phyloP scores from a whole-genome alignment of 495 filamentous ascomycete genomes.

The Penicillium paradoxum region DNA sequence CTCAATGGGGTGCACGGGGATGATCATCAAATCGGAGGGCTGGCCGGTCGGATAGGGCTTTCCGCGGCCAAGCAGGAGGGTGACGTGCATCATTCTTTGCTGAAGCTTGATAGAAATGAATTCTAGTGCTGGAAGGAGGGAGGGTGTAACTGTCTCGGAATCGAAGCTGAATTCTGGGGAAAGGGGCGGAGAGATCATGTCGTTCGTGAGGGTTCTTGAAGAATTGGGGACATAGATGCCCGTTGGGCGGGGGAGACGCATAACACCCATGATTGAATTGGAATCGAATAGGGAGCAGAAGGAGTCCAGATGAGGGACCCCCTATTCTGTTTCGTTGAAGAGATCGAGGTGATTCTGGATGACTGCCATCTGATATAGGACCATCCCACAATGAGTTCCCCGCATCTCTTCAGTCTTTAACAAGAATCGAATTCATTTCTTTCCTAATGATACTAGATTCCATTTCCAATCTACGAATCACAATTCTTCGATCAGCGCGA shows the following conservation, averaged over 20 bases:
- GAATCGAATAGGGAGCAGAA: neutral
- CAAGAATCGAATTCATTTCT: conserved; percentile 12
- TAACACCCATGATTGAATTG: conserved; percentile 32
- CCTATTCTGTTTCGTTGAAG: conserved; percentile 3
- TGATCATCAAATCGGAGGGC: conserved; percentile 40
- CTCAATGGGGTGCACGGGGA: conserved; percentile 42
- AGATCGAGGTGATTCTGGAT: neutral
- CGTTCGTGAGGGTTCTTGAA: conserved; percentile 34
- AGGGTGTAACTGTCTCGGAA: conserved; percentile 36
- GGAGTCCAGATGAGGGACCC: neutral
- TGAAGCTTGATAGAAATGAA: conserved; percentile 47
- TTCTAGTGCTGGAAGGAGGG: conserved; percentile 43
- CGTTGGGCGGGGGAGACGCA: conserved; percentile 40
- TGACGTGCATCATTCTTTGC: conserved; percentile 44
- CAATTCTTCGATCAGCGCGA: conserved; percentile 2
- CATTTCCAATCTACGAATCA: conserved; percentile 10
- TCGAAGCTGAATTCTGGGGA: conserved; percentile 42
- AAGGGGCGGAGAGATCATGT: conserved; percentile 45
- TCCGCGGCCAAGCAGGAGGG: conserved; percentile 44
- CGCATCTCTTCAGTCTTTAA: conserved; percentile 15
- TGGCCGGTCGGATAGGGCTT: conserved; percentile 42
- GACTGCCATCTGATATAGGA: conserved; percentile 17
- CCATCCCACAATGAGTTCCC: conserved; percentile 13
- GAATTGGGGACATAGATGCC: conserved; percentile 39
- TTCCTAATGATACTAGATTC: conserved; percentile 24